Base-by-base conservation (phyloP, 768 basidiomycete species). In the Amanita muscaria region DNA sequence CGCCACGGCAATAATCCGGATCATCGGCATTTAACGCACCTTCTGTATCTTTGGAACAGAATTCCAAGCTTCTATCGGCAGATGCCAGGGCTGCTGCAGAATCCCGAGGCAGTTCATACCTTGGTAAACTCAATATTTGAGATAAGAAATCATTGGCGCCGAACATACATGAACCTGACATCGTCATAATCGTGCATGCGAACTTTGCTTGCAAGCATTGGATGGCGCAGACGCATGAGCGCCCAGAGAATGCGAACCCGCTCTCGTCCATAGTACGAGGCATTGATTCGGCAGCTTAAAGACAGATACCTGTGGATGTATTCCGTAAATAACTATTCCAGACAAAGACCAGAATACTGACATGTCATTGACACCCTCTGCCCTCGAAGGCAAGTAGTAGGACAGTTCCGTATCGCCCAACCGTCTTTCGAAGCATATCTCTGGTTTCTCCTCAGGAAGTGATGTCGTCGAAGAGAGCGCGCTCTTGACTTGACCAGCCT, bases 311-410 rank as follows among this genome's bases (percentile, higher is more conserved):
- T 91, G 39, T 21, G 4, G 25, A 32, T 4, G 2, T 15, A 25
- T 15, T n/a, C 2, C 12, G 16, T 21, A 5, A 14, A 14, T n/a
- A 7, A 3, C 14, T n/a, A 15, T 16, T 14, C 23, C 8, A n/a
- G 33, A 32, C 14, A 9, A 21, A 21, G 27, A 47, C 21, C 32
- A 37, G 5, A 14, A 27, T 30, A 57, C 77, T 49, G 54, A 88
- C 88, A 92, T 90, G 58, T 92, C 88, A 53, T 92, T 92, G 25
- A 90, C 88, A 4, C 85, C 85, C 42, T 68, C 76, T 35, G 79
- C 80, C n/a, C 88, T 70, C 3, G 80, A 79, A 2, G 85, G 88
- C 8, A 90, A 69, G 58, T 76, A 90, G 61, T 89, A 92, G 1
- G 84, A 86, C 6, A 73, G 60, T 61, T 91, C 88, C 18, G 78